Evolutionary conservation across 2,329 filamentous ascomycete species (phyloP), one percentile per base, ranked within the genome.

Genomic region (Huntiella abstrusa): DNA sequence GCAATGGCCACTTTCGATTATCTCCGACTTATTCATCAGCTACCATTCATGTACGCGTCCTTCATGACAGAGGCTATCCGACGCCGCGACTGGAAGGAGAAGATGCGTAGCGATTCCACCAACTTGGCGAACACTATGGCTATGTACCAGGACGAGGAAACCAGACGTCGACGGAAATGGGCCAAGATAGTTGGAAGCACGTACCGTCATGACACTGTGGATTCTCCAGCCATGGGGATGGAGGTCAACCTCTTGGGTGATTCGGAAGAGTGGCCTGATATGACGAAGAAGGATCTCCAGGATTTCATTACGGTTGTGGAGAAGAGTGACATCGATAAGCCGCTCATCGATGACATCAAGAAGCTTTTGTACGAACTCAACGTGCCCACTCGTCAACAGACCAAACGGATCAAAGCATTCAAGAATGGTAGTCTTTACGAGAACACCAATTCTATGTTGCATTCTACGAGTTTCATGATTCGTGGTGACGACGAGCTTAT

Each of bases 351-450:
- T 8, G 83, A 93, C 44, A 69, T 96, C 33, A 66, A 69, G 3
- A 83, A 85, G 56, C 73, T 86, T 13, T 71, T 92, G 50, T 77
- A 78, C 51, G 86, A 93, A 46, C 68, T 96, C 11, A 79, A 79
- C 57, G 75, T 73, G 47, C 86, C 88, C 2, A 91, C 84, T 0
- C 85, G 81, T 54, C 84, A 91, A 58, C 87, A 93, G 57, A 75
- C 79, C 51, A 87, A 85, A 60, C 76, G 85, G 48, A 75, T 91
- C 5, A 93, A 88, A 59, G 86, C 85, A 4, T 96, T 98, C 67
- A 95, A 95, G 58, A 91, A 92, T 57, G 91, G 91, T 12, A 96
- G 91, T 57, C 73, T 96, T 34, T 86, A 95, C 55, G 91, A 96
- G 58, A 80, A 80, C n/a, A 91, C 96, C 58, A 80, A 80, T n/a